These are phyloP conservation scores for Ceratocystis smalleyi DNA, from an alignment of 2,329 filamentous ascomycete species.

Conservation along the genomic window DNA sequence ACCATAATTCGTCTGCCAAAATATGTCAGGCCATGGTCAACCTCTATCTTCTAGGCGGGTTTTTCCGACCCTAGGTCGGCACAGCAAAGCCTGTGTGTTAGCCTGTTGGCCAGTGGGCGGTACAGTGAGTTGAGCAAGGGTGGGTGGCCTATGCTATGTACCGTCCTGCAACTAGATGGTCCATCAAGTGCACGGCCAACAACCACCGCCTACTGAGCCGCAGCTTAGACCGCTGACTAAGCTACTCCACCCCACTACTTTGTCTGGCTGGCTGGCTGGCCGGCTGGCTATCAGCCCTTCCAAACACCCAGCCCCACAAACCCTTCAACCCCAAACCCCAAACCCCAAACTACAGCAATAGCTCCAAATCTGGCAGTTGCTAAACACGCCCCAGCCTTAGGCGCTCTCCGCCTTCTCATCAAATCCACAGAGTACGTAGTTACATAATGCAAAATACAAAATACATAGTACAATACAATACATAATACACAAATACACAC, in stretches of 20 bases:
- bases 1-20: slow-evolving; percentile 9
- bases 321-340: not conserved
- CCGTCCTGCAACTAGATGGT: not conserved
- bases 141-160: not conserved
- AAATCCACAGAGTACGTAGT: not conserved
- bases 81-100: not conserved
- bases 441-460: not conserved
- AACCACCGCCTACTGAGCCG: not conserved
- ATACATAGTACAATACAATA: not conserved
- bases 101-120: not conserved
- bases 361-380: not conserved
- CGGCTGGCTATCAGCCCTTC: not conserved
- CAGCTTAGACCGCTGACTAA: not conserved
- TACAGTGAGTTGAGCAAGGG: no score
- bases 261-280: not conserved
- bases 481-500: no score
- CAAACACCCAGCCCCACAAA: not conserved
- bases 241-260: not conserved
- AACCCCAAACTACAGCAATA: not conserved
- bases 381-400: slow-evolving; percentile 3
- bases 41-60: slow-evolving; percentile 18
- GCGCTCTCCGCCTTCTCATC: not conserved
- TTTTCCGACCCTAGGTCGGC: slow-evolving; percentile 15
- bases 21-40: not conserved
- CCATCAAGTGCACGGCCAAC: not conserved